Percentiles rank a stretch among this genome's conserved stretches.
These are phyloP conservation scores for Eragrostis tef DNA, from an alignment of 202 grass and related monocot species.

Conservation along the genomic window DNA sequence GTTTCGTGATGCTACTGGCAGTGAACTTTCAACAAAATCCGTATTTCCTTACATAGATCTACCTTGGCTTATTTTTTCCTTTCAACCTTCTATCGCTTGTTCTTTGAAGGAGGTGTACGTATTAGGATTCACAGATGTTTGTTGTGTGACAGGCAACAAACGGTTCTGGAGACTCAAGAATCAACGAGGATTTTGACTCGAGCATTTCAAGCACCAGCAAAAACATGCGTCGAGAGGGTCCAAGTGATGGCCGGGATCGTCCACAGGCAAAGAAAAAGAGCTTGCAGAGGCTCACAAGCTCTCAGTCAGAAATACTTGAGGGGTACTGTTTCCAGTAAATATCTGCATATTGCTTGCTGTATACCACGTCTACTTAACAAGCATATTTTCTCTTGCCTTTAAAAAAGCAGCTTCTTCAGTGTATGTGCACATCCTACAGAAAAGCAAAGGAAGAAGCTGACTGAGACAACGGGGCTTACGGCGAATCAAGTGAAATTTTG, in stretches of 20 bases:
- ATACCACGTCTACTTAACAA: not conserved
- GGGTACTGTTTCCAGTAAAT: constrained; percentile 20
- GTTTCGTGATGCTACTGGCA: not conserved
- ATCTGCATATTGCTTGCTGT: not conserved
- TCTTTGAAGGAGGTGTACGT: not conserved
- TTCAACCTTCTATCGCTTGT: not conserved
- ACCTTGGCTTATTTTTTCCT: not conserved
- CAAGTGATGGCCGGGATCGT: not conserved
- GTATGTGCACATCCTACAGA: constrained; percentile 63
- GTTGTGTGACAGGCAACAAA: not conserved
- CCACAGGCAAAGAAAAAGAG: constrained; percentile 16
- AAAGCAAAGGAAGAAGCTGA: constrained; percentile 52
- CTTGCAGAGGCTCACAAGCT: constrained; percentile 31
- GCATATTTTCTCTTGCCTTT: not conserved
- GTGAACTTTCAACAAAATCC: not conserved
- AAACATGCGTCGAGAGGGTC: not conserved
- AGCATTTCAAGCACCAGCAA: not conserved
- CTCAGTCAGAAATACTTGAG: constrained; percentile 45
- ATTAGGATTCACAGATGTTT: not conserved
- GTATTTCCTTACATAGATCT: constrained; percentile 22
- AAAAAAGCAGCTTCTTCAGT: constrained; percentile 60
- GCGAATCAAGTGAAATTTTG: constrained; percentile 75
- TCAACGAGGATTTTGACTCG: not conserved
- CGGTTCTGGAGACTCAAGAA: not conserved
- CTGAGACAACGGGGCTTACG: constrained; percentile 35